Percentiles rank a stretch among this genome's conserved stretches.
Conservation (phyloP, 1,139 yeast species). For the Scheffersomyces insectosa region DNA sequence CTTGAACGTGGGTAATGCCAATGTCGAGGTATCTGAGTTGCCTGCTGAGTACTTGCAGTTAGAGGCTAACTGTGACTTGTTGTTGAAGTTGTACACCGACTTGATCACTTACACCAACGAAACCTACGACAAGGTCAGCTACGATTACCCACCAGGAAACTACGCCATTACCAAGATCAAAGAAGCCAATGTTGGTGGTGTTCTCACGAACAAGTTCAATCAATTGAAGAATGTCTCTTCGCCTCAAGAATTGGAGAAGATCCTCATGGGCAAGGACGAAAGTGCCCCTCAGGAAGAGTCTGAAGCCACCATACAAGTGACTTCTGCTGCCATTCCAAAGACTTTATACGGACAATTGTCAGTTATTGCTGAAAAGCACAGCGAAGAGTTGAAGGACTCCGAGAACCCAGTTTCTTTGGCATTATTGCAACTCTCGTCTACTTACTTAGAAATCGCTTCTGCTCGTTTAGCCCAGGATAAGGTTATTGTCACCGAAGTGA, state of each 20-base stretch:
- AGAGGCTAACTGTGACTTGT: slow-evolving; percentile 65
- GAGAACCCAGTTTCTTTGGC: slow-evolving; percentile 54
- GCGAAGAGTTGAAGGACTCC: slow-evolving; percentile 43
- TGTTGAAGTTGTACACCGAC: slow-evolving; percentile 60
- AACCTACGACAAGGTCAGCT: slow-evolving; percentile 65
- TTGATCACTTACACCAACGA: slow-evolving; percentile 56
- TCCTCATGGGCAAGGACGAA: slow-evolving; percentile 35
- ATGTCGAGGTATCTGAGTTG: slow-evolving; percentile 56
- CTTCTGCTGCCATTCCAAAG: slow-evolving; percentile 37
- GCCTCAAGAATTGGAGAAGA: slow-evolving; percentile 64
- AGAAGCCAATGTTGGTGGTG: slow-evolving; percentile 65
- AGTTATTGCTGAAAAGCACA: slow-evolving; percentile 33
- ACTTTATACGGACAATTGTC: slow-evolving; percentile 49
- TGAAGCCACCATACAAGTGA: slow-evolving; percentile 31
- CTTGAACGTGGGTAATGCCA: slow-evolving; percentile 19
- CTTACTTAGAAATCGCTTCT: slow-evolving; percentile 60
- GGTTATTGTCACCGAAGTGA: slow-evolving; percentile 56
- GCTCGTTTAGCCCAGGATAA: slow-evolving; percentile 68
- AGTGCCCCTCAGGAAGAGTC: slow-evolving; percentile 15
- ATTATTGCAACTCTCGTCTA: slow-evolving; percentile 54
- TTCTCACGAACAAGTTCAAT: slow-evolving; percentile 53
- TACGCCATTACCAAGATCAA: slow-evolving; percentile 41
- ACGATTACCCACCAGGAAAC: slow-evolving; percentile 75
- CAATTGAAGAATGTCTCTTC: slow-evolving; percentile 62
- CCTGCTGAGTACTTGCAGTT: slow-evolving; percentile 71